Evolutionary conservation across 2,329 filamentous ascomycete genomes (phyloP), one percentile per base, ranked within the genome.

Genomic region (Teratosphaeria epicoccoides): DNA sequence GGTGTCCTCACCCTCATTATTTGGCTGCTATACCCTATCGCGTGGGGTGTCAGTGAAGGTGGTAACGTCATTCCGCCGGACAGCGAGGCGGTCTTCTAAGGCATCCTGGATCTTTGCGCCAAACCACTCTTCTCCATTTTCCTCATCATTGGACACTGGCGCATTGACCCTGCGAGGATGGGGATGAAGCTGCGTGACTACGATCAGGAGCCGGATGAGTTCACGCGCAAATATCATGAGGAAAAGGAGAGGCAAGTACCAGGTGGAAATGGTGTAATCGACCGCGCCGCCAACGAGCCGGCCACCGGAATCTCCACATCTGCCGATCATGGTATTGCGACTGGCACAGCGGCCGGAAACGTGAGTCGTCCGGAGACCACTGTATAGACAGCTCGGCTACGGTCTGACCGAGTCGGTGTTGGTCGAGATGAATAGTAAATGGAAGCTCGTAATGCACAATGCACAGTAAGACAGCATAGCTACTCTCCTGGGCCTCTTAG

Each of bases 61-160:
- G 79, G 78, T 7, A 83, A 83, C 55, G 66, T 81, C 54, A 81
- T 84, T 43, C 67, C 80, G 2, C 77, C 80, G 0, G 81, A 84
- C 60, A 79, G 78, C 0, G 82, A 84, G 57, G 78, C 79, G 2
- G 68, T 83, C 49, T 83, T 84, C 61, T 85, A 84, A 57, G 79
- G 80, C 14, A 65, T 83, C 2, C 70, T 85, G 0, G 82, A 84
- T 50, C 66, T 84, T 5, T 49, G 82, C 1, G 73, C 80, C 2
- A 84, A 83, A 66, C 77, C 79, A 1, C 68, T 76, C 5, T 84
- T 83, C 57, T 76, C 77, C 1, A 66, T 70, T 4, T 57, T 82
- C 1, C 69, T 85, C 0, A 65, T 84, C 26, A 76, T 69, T 65
- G 78, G 78, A 0, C 80, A 83, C 59, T 71, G 77, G 40, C 77